These are phyloP conservation scores for Cryphonectria japonica DNA, from an alignment of 2,329 filamentous ascomycete species.

Conservation along the genomic window DNA sequence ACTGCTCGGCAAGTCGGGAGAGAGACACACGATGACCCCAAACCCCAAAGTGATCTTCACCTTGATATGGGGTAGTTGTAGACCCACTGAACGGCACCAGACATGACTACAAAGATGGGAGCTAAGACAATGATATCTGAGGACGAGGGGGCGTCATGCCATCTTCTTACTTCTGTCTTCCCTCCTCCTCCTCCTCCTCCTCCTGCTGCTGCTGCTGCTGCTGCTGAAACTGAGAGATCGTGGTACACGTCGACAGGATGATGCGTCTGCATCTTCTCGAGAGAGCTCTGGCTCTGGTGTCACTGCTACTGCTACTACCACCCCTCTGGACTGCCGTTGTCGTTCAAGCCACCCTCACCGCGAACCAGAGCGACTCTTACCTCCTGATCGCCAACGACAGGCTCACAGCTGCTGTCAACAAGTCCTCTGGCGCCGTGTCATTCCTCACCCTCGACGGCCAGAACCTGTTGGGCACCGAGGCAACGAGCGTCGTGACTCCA, in stretches of 20 bases:
- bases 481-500: slow-evolving; percentile 20
- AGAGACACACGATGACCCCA: slow-evolving; percentile 8
- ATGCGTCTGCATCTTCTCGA: slow-evolving; percentile 14
- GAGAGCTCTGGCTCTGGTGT: not conserved
- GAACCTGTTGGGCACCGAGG: slow-evolving; percentile 23
- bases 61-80: not conserved
- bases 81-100: not conserved
- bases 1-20: not conserved
- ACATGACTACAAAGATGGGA: slow-evolving; percentile 5
- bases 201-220: no score
- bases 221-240: not conserved
- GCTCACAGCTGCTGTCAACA: slow-evolving; percentile 28
- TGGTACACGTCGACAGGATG: not conserved
- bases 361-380: slow-evolving; percentile 28
- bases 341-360: slow-evolving; percentile 19
- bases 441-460: slow-evolving; percentile 28
- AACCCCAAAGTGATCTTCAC: not conserved
- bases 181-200: not conserved
- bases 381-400: slow-evolving; percentile 29
- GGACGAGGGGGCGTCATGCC: not conserved
- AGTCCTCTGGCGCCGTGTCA: slow-evolving; percentile 20
- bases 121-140: not conserved
- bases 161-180: no score
- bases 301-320: not conserved
- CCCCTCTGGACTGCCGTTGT: slow-evolving; percentile 3